These are phyloP conservation scores for Colletotrichum musicola DNA, from an alignment of 2,329 filamentous ascomycete species.

Conservation along the genomic window DNA sequence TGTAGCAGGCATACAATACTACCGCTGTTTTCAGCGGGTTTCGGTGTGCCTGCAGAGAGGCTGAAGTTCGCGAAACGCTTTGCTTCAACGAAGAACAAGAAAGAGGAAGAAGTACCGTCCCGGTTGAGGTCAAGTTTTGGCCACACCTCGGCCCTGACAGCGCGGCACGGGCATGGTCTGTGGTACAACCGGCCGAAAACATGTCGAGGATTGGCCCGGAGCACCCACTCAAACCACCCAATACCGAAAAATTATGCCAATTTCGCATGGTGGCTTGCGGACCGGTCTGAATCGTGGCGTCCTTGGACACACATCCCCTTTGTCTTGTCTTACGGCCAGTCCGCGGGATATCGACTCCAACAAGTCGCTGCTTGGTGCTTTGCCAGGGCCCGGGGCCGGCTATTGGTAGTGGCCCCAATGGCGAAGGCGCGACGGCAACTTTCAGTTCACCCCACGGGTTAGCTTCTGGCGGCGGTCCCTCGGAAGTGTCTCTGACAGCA, in stretches of 20 bases:
- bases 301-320: conserved; percentile 28
- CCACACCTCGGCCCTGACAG: conserved; percentile 32
- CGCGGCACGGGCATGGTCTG: conserved; percentile 18
- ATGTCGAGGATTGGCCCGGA: conserved; percentile 17
- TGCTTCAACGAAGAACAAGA: not conserved
- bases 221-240: conserved; percentile 12
- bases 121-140: conserved; percentile 23
- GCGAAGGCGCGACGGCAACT: conserved; percentile 15
- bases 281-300: conserved; percentile 30
- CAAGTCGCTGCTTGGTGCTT: not conserved
- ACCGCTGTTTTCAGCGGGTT: not conserved
- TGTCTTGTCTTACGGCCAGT: conserved; percentile 37
- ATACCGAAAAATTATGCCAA: conserved; percentile 6
- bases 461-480: conserved; percentile 20
- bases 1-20: not conserved
- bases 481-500: conserved; percentile 35
- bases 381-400: conserved; percentile 11
- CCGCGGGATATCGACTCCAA: conserved; percentile 27
- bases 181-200: conserved; percentile 31
- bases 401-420: conserved; percentile 23
- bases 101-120: not conserved
- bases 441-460: conserved; percentile 13
- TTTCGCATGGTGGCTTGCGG: conserved; percentile 9
- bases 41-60: conserved; percentile 4
- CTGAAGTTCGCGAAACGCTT: not conserved